Percentiles rank a stretch among this genome's conserved stretches.
phyloP scores from a whole-genome alignment of 306 rosid species.

The Canavalia ensiformis region DNA sequence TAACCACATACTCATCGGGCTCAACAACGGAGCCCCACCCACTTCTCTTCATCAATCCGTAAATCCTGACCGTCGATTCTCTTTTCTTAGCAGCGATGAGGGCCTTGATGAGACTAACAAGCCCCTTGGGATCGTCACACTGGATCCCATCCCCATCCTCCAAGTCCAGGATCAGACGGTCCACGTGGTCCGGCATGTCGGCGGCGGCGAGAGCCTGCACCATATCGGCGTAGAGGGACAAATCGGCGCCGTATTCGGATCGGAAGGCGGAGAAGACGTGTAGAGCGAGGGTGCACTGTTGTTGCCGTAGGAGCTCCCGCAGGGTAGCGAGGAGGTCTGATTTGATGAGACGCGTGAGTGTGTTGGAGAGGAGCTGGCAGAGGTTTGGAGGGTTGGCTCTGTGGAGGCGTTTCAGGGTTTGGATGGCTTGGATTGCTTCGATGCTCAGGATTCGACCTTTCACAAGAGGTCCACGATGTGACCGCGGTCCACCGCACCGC shows the following conservation, averaged over 20 bases:
- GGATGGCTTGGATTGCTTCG: constrained; percentile 96
- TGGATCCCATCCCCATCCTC: constrained; percentile 49
- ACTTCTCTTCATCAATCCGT: constrained; percentile 66
- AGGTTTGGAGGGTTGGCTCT: constrained; percentile 61
- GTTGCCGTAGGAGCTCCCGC: constrained; percentile 86
- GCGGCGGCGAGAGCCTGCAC: constrained; percentile 55
- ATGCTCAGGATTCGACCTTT: constrained; percentile 87
- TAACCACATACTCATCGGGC: constrained; percentile 71
- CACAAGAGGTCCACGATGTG: constrained; percentile 83
- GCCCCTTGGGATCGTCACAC: constrained; percentile 66
- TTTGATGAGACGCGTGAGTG: constrained; percentile 76
- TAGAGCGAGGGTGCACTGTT: constrained; percentile 72
- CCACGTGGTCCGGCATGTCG: constrained; percentile 65
- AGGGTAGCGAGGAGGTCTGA: constrained; percentile 80
- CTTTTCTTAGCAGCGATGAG: constrained; percentile 66
- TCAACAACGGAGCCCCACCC: constrained; percentile 64
- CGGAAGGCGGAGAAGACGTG: constrained; percentile 71
- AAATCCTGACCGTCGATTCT: constrained; percentile 84
- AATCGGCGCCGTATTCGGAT: constrained; percentile 73
- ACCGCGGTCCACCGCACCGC: constrained; percentile 91
- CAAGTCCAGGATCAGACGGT: constrained; percentile 67
- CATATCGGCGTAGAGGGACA: constrained; percentile 67
- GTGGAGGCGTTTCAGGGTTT: constrained; percentile 79
- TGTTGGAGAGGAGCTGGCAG: constrained; percentile 51
- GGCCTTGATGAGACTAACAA: constrained; percentile 69